Evolutionary conservation across 129 eudicot species (phyloP), one percentile per base, ranked within the genome.

Genomic region (Flaveria ramosissima): DNA sequence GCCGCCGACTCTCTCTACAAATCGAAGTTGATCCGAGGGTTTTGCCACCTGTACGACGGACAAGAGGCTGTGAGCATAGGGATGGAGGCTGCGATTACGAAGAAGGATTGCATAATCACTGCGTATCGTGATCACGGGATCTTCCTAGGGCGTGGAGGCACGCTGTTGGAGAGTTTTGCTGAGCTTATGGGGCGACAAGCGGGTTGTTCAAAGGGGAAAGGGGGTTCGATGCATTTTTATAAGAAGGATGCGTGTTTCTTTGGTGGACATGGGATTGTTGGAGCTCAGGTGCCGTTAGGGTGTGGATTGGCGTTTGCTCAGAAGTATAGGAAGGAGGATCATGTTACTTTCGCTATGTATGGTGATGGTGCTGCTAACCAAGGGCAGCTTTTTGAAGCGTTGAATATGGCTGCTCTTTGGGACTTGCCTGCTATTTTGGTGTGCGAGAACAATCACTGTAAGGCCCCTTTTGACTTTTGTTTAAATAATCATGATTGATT

Each of bases 311-410:
- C 99, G 47, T 95, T 95, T 62, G 99, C 97, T n/a, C 99, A 91
- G 81, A 95, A 92, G 90, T 95, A 95, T 47, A 71, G 68, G 19
- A 95, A 95, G 78, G 99, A 95, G 39, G 96, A 89, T 45, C 85
- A 75, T 79, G 99, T 91, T 10, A 89, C 89, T 1, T 95, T 95
- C 60, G 78, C 91, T 0, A 69, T 91, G 89, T 95, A 91, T 71
- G 99, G 99, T 1, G 99, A 95, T 85, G 99, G 99, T 9, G 99
- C 97, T 6, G 99, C 97, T 0, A 95, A 95, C 75, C 99, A 95
- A 80, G 97, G 99, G 9, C 99, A 95, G 78, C 53, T 95, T 62
- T 95, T 95, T 80, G 97, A 95, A 84, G 99, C 99, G 0, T 79
- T 95, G 78, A 95, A 95, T 80, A 95, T 95, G 97, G 94, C 99